Evolutionary conservation across 1,139 yeast genomes (phyloP).

Genomic region (Pichia sp.): DNA sequence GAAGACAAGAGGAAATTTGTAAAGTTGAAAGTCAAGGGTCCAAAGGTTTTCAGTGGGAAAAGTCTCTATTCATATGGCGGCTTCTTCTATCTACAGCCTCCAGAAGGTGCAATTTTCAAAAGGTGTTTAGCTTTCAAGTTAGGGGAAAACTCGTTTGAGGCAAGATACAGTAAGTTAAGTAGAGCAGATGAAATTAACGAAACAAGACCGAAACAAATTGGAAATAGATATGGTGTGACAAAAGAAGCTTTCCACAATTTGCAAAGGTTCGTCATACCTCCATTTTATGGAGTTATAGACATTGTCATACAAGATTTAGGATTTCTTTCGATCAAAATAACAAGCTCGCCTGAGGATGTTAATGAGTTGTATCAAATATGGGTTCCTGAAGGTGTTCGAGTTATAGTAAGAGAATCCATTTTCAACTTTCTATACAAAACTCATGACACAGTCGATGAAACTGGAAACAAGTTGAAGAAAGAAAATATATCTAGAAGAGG

Average conservation of each 20-base stretch:
- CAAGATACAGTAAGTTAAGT: slow-evolving; percentile 32
- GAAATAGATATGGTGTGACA: slow-evolving; percentile 36
- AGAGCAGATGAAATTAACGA: slow-evolving; percentile 28
- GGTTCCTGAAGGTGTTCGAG: slow-evolving; percentile 45
- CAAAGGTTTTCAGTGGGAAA: slow-evolving; percentile 25
- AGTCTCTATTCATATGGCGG: slow-evolving; percentile 53
- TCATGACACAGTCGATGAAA: slow-evolving; percentile 17
- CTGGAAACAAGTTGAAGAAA: slow-evolving; percentile 20
- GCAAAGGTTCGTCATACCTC: slow-evolving; percentile 53
- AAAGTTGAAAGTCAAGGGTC: slow-evolving; percentile 18
- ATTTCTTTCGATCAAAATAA: slow-evolving; percentile 57
- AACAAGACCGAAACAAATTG: slow-evolving; percentile 25
- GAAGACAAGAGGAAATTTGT: slow-evolving; percentile 8
- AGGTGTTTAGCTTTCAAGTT: slow-evolving; percentile 31
- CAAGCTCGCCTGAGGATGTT: slow-evolving; percentile 27
- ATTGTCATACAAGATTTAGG: slow-evolving; percentile 69
- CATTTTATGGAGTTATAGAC: slow-evolving; percentile 66
- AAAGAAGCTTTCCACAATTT: slow-evolving; percentile 35
- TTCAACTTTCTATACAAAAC: slow-evolving; percentile 31
- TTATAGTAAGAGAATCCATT: slow-evolving; percentile 41
- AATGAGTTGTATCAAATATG: slow-evolving; percentile 50
- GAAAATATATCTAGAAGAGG: slow-evolving; percentile 17
- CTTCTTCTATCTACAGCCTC: slow-evolving; percentile 47
- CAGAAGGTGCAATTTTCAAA: slow-evolving; percentile 43
- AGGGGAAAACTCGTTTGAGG: slow-evolving; percentile 37